phyloP scores from a whole-genome alignment of 768 basidiomycete species.

The Tulasnella sp. region DNA sequence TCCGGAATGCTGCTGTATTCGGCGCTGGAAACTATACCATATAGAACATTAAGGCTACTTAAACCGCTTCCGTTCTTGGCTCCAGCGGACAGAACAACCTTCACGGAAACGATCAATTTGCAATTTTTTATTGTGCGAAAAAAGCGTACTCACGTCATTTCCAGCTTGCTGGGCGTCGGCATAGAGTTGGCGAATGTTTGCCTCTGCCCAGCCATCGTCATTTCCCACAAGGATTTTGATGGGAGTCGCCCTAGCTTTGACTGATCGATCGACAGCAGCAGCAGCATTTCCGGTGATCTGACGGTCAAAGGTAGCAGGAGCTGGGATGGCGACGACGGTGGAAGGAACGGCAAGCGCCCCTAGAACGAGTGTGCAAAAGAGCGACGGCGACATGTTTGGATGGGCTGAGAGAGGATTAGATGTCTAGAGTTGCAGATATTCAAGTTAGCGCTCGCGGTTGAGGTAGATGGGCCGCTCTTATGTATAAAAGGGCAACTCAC shows the following conservation, averaged over 20 bases:
- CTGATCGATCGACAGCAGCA: too few species aligned
- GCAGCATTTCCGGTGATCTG: background rate
- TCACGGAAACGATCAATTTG: too few species aligned
- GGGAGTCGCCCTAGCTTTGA: background rate
- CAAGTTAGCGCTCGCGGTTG: too few species aligned
- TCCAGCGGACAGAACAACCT: background rate
- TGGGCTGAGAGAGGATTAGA: too few species aligned
- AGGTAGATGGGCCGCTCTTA: too few species aligned
- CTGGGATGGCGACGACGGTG: background rate
- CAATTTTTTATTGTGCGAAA: background rate
- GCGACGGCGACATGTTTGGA: background rate
- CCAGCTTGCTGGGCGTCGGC: background rate
- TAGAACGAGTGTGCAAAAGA: background rate
- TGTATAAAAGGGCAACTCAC: too few species aligned
- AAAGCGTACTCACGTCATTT: background rate
- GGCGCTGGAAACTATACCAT: background rate
- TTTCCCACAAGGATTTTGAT: conserved; percentile 13
- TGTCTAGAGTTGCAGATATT: too few species aligned
- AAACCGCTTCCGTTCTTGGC: background rate
- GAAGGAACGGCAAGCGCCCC: background rate
- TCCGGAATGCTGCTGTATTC: background rate
- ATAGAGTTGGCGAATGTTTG: conserved; percentile 8
- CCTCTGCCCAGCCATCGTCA: conserved; percentile 17
- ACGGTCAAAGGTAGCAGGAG: background rate
- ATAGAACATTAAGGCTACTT: conserved; percentile 8